Base-by-base conservation (phyloP, 1,139 yeast genomes). In the Geotrichum citri-aurantii region DNA sequence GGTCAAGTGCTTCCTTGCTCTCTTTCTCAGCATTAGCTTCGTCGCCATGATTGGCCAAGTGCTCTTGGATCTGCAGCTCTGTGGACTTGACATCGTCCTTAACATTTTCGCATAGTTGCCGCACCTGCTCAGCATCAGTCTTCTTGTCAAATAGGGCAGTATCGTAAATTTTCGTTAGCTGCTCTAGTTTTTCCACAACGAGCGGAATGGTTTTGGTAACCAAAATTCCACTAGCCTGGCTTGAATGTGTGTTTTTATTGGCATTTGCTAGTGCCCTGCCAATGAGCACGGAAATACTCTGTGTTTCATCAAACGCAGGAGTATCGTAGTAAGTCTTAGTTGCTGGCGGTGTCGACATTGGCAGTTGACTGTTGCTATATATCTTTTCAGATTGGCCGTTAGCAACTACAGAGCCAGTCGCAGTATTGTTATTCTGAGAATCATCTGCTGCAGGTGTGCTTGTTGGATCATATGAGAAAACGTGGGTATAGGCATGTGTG, bases 161-260 rank as follows among this genome's bases (percentile, higher is more conserved):
- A 61, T 83, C 86, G 66, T 81, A 85, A 0, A 82, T 77, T 56
- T 74, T 75, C 0, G 89, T 84, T 49, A 84, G 70, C 21, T 79
- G 82, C 51, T 79, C 81, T 59, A 86, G 69, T 42, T 76, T 74
- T 23, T 79, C 82, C 17, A 77, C 66, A 59, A 83, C 66, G 27
- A 74, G 73, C 6, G 77, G 75, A 0, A 80, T 74, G 1, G 76
- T 73, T 48, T 70, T 63, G 6, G 19, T 23, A 24, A 52, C 26
- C 8, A 54, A 46, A 8, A 40, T 33, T 7, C 29, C 49, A 3
- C 59, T 60, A 14, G 58, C 50, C 14, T 42, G 54, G 50, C 60
- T 57, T 5, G 52, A 11, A 46, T 53, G 47, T 8, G 29, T 37
- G 19, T 59, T 47, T 27, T 24, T 46, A 24, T 33, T 24, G 11